phyloP scores from a whole-genome alignment of 805 yeast genomes.

The Huiozyma sinensis region DNA sequence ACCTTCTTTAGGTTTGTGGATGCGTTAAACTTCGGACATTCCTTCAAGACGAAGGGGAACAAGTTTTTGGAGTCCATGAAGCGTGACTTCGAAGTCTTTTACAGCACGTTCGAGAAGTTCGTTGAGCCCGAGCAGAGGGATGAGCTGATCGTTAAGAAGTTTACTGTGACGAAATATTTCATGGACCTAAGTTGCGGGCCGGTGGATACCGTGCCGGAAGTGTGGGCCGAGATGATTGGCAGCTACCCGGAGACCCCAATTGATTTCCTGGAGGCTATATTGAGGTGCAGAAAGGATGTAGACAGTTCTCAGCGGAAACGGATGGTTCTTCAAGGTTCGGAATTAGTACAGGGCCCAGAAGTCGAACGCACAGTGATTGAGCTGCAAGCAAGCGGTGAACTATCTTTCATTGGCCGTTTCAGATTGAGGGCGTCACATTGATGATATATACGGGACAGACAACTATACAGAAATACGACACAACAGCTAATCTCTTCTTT shows the following conservation, averaged over 20 bases:
- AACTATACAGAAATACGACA: too few species aligned
- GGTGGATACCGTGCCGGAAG: constrained; percentile 37
- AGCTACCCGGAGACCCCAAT: constrained; percentile 72
- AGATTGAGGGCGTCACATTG: constrained; percentile 1
- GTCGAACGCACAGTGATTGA: constrained; percentile 8
- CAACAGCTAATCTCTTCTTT: too few species aligned
- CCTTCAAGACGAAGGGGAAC: constrained; percentile 34
- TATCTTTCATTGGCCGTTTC: constrained; percentile 7
- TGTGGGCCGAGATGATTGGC: constrained; percentile 52
- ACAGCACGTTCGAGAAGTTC: constrained; percentile 40
- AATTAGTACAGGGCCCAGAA: constrained; percentile 12
- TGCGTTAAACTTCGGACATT: constrained; percentile 34
- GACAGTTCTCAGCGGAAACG: constrained; percentile 23
- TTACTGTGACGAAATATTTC: constrained; percentile 51
- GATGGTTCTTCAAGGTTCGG: constrained; percentile 12
- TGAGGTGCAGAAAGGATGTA: constrained; percentile 35
- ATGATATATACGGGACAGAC: background rate
- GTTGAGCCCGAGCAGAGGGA: constrained; percentile 28
- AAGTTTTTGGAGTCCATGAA: constrained; percentile 42
- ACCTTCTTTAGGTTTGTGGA: constrained; percentile 39
- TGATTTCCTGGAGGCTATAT: constrained; percentile 53
- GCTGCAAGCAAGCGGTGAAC: constrained; percentile 1
- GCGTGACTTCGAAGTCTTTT: constrained; percentile 49
- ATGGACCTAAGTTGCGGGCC: constrained; percentile 44
- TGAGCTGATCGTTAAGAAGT: constrained; percentile 36